These are phyloP conservation scores for Pecoramyces ruminantium DNA, from an alignment of 192 early-diverging fungal genomes.

Conservation along the genomic window DNA sequence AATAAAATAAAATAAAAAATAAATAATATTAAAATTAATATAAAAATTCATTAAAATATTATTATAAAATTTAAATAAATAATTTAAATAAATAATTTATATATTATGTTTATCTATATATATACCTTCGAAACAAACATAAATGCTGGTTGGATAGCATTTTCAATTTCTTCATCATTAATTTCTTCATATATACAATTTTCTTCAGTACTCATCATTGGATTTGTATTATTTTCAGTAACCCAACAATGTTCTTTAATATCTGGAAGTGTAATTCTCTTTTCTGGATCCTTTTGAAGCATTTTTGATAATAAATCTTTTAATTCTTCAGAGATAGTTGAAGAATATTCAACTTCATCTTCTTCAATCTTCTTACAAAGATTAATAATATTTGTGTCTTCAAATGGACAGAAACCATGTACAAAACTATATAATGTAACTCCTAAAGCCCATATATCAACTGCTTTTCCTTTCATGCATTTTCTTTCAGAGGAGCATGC, in stretches of 20 bases:
- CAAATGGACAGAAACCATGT: not conserved
- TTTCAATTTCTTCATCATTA: not conserved
- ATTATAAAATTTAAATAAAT: too few species aligned
- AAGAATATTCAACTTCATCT: not conserved
- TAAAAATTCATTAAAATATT: too few species aligned
- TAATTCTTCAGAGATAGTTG: not conserved
- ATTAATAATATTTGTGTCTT: not conserved
- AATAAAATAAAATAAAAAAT: not conserved
- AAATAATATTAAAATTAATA: not conserved
- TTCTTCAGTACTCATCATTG: not conserved
- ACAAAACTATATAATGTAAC: not conserved
- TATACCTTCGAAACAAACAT: not conserved
- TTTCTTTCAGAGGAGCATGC: slow-evolving; percentile 8
- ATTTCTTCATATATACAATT: not conserved
- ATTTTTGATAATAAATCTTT: not conserved
- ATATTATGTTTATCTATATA: too few species aligned
- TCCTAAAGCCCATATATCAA: slow-evolving; percentile 42
- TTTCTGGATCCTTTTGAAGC: not conserved
- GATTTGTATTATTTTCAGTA: not conserved
- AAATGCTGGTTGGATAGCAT: not conserved
- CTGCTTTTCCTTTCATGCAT: slow-evolving; percentile 13
- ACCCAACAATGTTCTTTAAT: not conserved
- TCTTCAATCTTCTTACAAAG: not conserved
- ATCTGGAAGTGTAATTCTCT: not conserved
- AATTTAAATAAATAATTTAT: too few species aligned